Base-by-base conservation (phyloP, 495 filamentous ascomycete genomes). In the Aspergillus haitiensis region DNA sequence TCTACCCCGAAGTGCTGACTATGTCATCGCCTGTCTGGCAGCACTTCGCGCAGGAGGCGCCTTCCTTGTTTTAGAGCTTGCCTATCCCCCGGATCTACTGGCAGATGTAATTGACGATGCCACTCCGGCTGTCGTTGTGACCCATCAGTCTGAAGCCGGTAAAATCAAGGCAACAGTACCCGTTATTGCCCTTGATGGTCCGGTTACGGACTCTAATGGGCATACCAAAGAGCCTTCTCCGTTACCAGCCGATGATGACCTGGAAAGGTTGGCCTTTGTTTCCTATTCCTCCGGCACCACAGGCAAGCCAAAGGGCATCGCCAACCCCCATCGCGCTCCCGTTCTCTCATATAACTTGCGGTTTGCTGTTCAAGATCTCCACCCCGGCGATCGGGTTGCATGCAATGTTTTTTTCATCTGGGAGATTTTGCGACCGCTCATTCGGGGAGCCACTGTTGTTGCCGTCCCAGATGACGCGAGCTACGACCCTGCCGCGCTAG, bases 391-490 rank as follows among this genome's bases (percentile, higher is more conserved):
- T 59, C 82, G 86, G 2, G 85, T 88, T 10, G 86, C 86, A 16
- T 89, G 86, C 65, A 89, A 89, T 78, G 86, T 88, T 18, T 89
- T 88, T 64, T 89, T 89, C 67, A 73, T 89, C 52, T 89, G 86
- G 86, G 86, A 89, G 60, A 88, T 88, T n/a, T 57, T 89, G 32
- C 82, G 86, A 10, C 86, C 86, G 10, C 73, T 89, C n/a, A 60
- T 89, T 48, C 78, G 86, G 21, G 86, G 86, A 65, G 86, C 85
- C 3, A 88, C 86, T 2, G 85, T 87, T 5, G 79, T 89, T 6
- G 75, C 78, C 1, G 84, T 89, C 11, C 84, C 86, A 1, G 86
- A 89, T 51, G 84, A 88, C 64, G 81, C 75, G 7, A 88, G 86
- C 63, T 89, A 88, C 61, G 86, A 89, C 56, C 86, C 86, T 3